Conservation (phyloP, 305 asterid species). For the Lippia alba region DNA sequence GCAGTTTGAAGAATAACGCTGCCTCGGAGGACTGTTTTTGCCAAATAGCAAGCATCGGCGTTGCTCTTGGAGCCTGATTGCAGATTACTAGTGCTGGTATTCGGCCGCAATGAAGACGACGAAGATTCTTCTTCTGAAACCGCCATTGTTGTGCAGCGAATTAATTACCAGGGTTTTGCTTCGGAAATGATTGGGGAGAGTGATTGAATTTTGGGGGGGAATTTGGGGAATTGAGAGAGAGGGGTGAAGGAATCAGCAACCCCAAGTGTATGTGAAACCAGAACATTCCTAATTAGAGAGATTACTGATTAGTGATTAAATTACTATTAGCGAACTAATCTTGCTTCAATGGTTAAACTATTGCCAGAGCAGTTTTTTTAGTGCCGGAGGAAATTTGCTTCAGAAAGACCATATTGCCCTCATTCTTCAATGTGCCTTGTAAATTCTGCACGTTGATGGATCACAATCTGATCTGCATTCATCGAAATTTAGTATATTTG, state of each 20-base stretch:
- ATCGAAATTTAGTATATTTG: too few species aligned
- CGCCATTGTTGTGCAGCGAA: slow-evolving; percentile 54
- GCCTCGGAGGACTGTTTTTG: slow-evolving; percentile 85
- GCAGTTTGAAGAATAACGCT: slow-evolving; percentile 88
- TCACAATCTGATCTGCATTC: too few species aligned
- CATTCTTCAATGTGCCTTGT: too few species aligned
- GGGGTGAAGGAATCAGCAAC: background rate
- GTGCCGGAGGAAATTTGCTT: background rate
- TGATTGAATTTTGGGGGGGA: slow-evolving; percentile 4
- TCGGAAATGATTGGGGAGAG: background rate
- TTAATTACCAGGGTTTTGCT: slow-evolving; percentile 36
- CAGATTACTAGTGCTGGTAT: slow-evolving; percentile 38
- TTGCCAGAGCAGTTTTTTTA: too few species aligned
- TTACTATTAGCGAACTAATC: background rate
- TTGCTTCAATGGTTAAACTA: background rate
- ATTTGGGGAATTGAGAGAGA: background rate
- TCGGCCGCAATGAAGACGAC: slow-evolving; percentile 59
- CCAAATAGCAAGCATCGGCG: slow-evolving; percentile 62
- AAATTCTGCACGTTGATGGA: too few species aligned
- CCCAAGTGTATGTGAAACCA: background rate
- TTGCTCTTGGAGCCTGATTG: slow-evolving; percentile 47
- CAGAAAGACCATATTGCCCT: background rate
- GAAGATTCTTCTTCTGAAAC: slow-evolving; percentile 79
- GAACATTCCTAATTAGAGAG: background rate
- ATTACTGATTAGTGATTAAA: background rate